Evolutionary conservation across 2,329 filamentous ascomycete genomes (phyloP).

Genomic region (Ophiostoma sp.): DNA sequence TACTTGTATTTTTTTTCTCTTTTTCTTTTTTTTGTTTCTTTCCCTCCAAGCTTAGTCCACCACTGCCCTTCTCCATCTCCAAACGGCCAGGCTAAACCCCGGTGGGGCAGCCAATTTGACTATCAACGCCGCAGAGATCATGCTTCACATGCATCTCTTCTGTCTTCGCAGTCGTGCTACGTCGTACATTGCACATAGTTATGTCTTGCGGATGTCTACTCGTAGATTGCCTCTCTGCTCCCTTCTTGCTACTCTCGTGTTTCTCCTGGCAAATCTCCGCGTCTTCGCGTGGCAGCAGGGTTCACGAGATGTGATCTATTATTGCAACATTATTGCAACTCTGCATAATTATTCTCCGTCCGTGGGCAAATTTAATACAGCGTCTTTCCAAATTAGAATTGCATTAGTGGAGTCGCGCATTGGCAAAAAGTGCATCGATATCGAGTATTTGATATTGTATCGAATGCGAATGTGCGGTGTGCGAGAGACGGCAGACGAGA

Average conservation of each 20-base stretch:
- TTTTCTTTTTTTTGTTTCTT: too few species aligned
- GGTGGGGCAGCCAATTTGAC: not conserved
- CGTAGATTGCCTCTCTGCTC: not conserved
- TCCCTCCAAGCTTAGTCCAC: too few species aligned
- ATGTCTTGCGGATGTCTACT: not conserved
- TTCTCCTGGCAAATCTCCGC: slow-evolving; percentile 7
- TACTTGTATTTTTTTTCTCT: not conserved
- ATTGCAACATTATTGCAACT: too few species aligned
- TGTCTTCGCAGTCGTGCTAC: not conserved
- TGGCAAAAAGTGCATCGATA: too few species aligned
- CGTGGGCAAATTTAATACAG: too few species aligned
- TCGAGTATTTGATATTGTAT: too few species aligned
- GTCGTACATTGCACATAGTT: not conserved
- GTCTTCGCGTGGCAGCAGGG: slow-evolving; percentile 3
- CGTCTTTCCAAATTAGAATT: too few species aligned
- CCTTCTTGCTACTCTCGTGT: not conserved
- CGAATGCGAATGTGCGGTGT: too few species aligned
- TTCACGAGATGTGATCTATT: not conserved
- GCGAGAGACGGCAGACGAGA: too few species aligned
- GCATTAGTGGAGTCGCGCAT: too few species aligned
- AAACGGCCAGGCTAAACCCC: not conserved
- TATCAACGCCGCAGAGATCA: slow-evolving; percentile 1
- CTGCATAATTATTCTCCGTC: too few species aligned
- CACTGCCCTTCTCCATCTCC: too few species aligned
- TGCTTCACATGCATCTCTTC: not conserved